Conservation (phyloP, 2,329 filamentous ascomycete genomes). For the Trichophaea hybrida region DNA sequence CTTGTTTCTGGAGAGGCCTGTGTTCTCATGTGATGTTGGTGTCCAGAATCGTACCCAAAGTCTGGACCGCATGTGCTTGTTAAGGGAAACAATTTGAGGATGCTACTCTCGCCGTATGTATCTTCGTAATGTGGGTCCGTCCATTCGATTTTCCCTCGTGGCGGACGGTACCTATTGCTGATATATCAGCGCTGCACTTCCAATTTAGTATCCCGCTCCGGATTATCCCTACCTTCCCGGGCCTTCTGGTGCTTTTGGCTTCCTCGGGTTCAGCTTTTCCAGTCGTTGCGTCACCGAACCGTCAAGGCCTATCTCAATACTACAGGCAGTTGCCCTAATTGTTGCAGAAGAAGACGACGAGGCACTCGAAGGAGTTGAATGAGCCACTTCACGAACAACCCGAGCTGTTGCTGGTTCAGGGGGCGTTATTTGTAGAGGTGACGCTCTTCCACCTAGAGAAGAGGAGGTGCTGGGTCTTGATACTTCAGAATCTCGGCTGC, state of each 20-base stretch:
- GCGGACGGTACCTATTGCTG: slow-evolving; percentile 5
- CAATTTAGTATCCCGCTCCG: not conserved
- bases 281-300: not conserved
- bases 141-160: not conserved
- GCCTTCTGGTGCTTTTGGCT: not conserved
- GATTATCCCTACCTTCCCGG: not conserved
- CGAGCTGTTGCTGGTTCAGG: not conserved
- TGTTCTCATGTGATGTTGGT: not conserved
- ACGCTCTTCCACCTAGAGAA: not conserved
- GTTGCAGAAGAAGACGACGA: not conserved
- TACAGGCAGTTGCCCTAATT: not conserved
- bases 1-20: not conserved
- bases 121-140: not conserved
- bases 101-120: not conserved
- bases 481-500: not conserved
- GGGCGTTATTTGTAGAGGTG: not conserved
- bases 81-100: not conserved
- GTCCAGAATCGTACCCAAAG: not conserved
- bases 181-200: not conserved
- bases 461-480: slow-evolving; percentile 11
- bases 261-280: not conserved
- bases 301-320: not conserved
- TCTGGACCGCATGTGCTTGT: not conserved
- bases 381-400: not conserved
- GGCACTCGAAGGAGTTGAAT: not conserved